Evolutionary conservation across 345 rosid genomes (phyloP), one percentile per base, ranked within the genome.

Genomic region (Sonneratia alba): DNA sequence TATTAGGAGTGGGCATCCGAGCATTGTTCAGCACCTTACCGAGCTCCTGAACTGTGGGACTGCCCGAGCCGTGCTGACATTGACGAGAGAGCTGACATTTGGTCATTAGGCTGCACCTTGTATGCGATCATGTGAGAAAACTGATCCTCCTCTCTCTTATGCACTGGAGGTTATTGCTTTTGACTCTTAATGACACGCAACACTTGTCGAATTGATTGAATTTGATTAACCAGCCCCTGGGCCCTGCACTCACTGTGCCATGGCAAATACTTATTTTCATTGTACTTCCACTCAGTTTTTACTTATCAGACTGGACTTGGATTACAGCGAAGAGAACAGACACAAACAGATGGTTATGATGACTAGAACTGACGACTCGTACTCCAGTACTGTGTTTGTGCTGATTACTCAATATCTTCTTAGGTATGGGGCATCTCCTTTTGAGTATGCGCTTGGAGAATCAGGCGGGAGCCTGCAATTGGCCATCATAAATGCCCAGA

Each of bases 21-120:
- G 76, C 97, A 95, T 81, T 89, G 97, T 82, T 87, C 97, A 72
- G 99, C 99, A 76, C 97, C 99, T 64, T 85, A 85, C 77, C 88
- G 98, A 82, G 97, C 99, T 75, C 99, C 99, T 21, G 99, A 92
- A 81, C 85, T 95, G 70, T 95, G 98, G 98, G 98, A 95, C 78
- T 90, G 99, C 83, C 97, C 97, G 48, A 95, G 99, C 75, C 90
- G 92, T 74, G 88, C 84, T 19, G 90, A 89, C 81, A 87, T 95
- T 71, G 99, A 95, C 73, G 99, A 92, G 85, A 89, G 97, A 84
- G 90, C 32, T 27, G 32, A 27, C 32, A 27, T 27, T 27, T 27
- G 32, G 32, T 27, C 32, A 27, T 27, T 27, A 27, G 32, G 32
- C 32, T 27, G 32, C 32, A 27, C 32, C 32, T 27, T 27, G 32